These are phyloP conservation scores for Ceratocystis cubensis DNA, from an alignment of 2,329 filamentous ascomycete species.

Conservation along the genomic window DNA sequence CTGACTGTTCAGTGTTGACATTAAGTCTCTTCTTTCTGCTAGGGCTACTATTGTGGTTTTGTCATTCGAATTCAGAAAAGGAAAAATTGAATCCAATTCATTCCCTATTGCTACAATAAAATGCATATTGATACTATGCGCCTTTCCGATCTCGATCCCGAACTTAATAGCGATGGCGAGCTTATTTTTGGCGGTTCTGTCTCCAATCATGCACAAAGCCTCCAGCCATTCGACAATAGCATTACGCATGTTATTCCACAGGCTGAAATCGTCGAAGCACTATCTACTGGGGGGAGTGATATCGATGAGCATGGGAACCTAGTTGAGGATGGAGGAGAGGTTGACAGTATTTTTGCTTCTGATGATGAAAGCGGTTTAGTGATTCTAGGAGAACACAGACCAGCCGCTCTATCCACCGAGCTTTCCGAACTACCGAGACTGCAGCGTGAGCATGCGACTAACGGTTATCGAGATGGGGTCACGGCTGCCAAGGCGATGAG, in stretches of 20 bases:
- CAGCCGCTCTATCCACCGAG: neutral
- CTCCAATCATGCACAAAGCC: neutral
- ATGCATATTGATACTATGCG: slow-evolving; percentile 19
- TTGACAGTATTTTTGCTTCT: slow-evolving; percentile 21
- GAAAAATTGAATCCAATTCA: neutral
- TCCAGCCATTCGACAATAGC: neutral
- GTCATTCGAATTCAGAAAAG: neutral
- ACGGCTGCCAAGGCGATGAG: slow-evolving; percentile 59
- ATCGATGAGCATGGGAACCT: neutral
- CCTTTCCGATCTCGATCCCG: slow-evolving; percentile 9
- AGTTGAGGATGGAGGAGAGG: neutral
- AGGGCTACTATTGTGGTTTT: neutral
- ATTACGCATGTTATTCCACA: neutral
- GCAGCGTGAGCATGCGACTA: slow-evolving; percentile 63
- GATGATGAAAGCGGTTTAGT: neutral
- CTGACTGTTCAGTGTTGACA: neutral
- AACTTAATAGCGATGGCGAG: slow-evolving; percentile 3
- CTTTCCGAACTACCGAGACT: slow-evolving; percentile 59
- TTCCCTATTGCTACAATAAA: neutral
- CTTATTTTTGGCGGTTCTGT: slow-evolving; percentile 7
- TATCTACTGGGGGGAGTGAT: neutral
- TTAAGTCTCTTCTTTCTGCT: neutral
- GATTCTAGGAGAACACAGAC: slow-evolving; percentile 1
- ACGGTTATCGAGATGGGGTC: slow-evolving; percentile 84
- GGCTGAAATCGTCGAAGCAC: neutral